Conservation (phyloP, 192 early-diverging fungal species). For the Jimgerdemannia flammicorona region DNA sequence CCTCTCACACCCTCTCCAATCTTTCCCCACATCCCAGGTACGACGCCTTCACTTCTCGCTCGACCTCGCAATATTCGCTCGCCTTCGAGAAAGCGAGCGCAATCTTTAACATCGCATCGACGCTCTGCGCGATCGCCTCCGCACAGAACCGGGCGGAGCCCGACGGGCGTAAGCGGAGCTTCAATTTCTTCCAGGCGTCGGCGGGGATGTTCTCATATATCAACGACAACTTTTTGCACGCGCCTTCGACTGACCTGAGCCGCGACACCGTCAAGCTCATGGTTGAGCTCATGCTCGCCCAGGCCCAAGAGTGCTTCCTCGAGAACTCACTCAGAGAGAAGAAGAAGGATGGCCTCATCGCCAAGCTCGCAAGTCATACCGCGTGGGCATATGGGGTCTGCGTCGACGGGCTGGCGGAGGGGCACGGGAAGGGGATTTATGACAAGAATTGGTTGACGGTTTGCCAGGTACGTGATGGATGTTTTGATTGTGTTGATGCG, state of each 20-base stretch:
- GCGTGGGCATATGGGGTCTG: constrained; percentile 72
- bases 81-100: constrained; percentile 97
- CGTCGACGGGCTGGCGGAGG: constrained; percentile 68
- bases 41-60: constrained; percentile 82
- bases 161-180: constrained; percentile 75
- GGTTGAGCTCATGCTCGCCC: constrained; percentile 83
- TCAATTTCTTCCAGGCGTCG: constrained; percentile 88
- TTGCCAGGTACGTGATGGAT: constrained; percentile 51
- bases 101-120: constrained; percentile 92
- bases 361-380: constrained; percentile 85
- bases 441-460: constrained; percentile 81
- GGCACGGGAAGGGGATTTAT: constrained; percentile 63
- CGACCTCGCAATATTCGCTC: constrained; percentile 84
- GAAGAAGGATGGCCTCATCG: constrained; percentile 83
- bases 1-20: constrained; percentile 11
- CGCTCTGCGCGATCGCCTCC: constrained; percentile 70
- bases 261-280: constrained; percentile 86
- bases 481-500: not conserved
- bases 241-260: constrained; percentile 89
- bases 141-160: constrained; percentile 71
- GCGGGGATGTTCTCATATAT: constrained; percentile 95
- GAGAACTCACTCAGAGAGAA: constrained; percentile 84
- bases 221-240: constrained; percentile 97
- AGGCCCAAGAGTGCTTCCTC: constrained; percentile 91
- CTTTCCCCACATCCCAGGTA: constrained; percentile 28